phyloP scores from a whole-genome alignment of 2,329 filamentous ascomycete genomes.

The Eutypa lata region DNA sequence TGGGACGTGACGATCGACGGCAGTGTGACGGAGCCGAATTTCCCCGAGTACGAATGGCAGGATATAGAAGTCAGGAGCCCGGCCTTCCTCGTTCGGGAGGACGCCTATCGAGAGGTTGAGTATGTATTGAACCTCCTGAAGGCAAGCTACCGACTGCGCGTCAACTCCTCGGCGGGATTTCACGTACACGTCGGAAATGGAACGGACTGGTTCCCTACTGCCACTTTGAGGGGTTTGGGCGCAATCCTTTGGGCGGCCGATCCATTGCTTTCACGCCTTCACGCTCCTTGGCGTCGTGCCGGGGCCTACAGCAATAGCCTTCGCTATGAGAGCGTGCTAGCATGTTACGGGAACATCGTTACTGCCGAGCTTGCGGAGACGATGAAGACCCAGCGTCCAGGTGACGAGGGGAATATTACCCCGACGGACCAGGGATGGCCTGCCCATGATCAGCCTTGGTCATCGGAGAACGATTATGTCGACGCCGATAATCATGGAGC shows the following conservation, averaged over 20 bases:
- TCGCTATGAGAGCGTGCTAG: slow-evolving; percentile 12
- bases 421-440: not conserved
- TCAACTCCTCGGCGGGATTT: slow-evolving; percentile 32
- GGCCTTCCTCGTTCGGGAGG: slow-evolving; percentile 27
- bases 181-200: slow-evolving; percentile 38
- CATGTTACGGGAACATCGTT: not conserved
- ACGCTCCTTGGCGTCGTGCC: slow-evolving; percentile 28
- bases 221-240: slow-evolving; percentile 25
- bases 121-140: slow-evolving; percentile 31
- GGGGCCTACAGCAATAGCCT: slow-evolving; percentile 9
- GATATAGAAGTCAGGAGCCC: slow-evolving; percentile 32
- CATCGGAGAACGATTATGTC: not conserved
- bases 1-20: slow-evolving; percentile 15
- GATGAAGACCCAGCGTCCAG: not conserved
- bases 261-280: slow-evolving; percentile 32
- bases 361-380: not conserved
- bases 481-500: not conserved
- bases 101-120: slow-evolving; percentile 25
- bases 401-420: too few species aligned
- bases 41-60: slow-evolving; percentile 19
- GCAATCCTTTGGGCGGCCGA: slow-evolving; percentile 35
- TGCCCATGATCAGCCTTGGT: not conserved
- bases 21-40: slow-evolving; percentile 2
- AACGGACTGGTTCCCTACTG: slow-evolving; percentile 22
- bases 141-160: slow-evolving; percentile 25